Base-by-base conservation (phyloP, 345 rosid species). In the Aurinia saxatilis region DNA sequence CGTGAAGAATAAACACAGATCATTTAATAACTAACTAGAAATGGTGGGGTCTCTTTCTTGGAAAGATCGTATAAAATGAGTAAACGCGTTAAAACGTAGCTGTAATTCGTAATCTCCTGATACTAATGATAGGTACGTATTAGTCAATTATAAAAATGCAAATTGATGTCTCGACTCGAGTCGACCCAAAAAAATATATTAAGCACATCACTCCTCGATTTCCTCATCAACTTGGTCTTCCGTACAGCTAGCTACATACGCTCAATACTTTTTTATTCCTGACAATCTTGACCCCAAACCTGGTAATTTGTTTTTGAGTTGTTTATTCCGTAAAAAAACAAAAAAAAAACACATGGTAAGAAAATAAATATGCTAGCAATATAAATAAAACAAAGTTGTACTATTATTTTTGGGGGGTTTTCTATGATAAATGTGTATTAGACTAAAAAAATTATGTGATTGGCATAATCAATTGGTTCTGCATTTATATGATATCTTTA, bases 101-200 rank as follows among this genome's bases (percentile, higher is more conserved):
- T 70, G 74, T 70, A 70, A 54, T 54, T 62, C 38, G 68, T 62
- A 61, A 70, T 46, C 60, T 68, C 67, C 73, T 60, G 61, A 60
- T 50, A 37, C 21, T 10, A 39, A 10, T 38, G 65, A 58, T 31
- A 47, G 63, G 45, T 54, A 70, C 62, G 42, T 52, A 12, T 62
- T n/a, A 36, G 54, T 55, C 55, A 34, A 52, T 10, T 16, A 10
- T 12, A n/a, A 50, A 27, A 39, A 13, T 27, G 13, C 40, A 34
- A 16, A 1, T 18, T 67, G 14, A 57, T 57, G 8, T n/a, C n/a
- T n/a, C n/a, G n/a, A n/a, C n/a, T n/a, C n/a, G n/a, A n/a, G n/a
- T n/a, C n/a, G n/a, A n/a, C n/a, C 40, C 30, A 25, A 59, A 42
- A 18, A 14, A 34, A 10, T 61, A 53, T 53, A n/a, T n/a, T 27